Evolutionary conservation across 352 stramenopile species (phyloP), one percentile per base, ranked within the genome.

Genomic region (Pythium oligandrum): DNA sequence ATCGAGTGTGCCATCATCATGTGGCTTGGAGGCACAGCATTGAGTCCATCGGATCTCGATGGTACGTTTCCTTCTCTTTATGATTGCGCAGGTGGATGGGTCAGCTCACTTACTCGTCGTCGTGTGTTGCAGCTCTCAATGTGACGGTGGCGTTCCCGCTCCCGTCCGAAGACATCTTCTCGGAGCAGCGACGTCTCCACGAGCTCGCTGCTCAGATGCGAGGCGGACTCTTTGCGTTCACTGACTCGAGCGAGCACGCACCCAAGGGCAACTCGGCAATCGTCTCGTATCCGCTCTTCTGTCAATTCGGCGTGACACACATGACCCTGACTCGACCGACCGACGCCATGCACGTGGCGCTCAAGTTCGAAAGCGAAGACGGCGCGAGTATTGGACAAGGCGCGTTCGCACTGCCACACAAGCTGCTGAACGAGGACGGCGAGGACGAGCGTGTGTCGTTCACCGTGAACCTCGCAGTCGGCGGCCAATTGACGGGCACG

Each of bases 81-180:
- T 26, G 17, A 26, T 26, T 26, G 17, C 17, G 17, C 17, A 26
- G 17, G 17, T 26, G 17, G 17, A 26, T 26, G 17, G 17, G 17
- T 54, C 5, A 9, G 17, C 26, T 39, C 32, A 55, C 32, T 51
- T 33, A 34, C 7, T 50, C 32, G 10, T 40, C 35, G 3, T 31
- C 8, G 32, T 39, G 9, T 10, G 30, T 32, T 44, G 7, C 44
- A 68, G 61, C 55, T 34, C 42, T 68, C 4, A 48, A 53, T 11
- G 69, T 90, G 38, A 88, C 75, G 5, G 65, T 88, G 32, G 72
- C 90, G 55, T 93, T 92, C 51, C 83, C 83, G 2, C 57, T 93
- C 11, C 83, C 83, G 38, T 88, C 77, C 0, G 83, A 93, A 60
- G 83, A 93, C 51, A 82, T 87, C 38, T 93, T 93, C 50, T 87